Percentiles rank a stretch among this genome's conserved stretches.
Evolutionary conservation across 306 rosid species (phyloP).

Genomic region (Vigna nakashimae): DNA sequence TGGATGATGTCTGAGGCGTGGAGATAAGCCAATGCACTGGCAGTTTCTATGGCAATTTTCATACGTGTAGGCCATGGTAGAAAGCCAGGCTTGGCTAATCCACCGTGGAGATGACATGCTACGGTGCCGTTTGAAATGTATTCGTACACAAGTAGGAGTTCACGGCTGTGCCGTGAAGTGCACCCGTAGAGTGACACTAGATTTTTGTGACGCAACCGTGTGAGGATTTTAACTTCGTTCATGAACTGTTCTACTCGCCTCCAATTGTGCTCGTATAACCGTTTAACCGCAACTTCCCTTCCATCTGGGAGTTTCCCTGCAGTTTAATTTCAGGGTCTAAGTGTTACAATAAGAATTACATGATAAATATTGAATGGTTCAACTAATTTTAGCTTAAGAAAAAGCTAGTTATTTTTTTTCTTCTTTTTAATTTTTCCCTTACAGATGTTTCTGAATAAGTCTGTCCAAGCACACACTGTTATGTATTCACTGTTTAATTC

Average conservation of each 20-base stretch:
- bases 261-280: constrained; percentile 64
- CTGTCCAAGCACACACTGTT: too few relatives aligned
- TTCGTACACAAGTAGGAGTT: constrained; percentile 69
- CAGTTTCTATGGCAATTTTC: constrained; percentile 75
- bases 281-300: constrained; percentile 61
- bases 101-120: constrained; percentile 78
- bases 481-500: not conserved
- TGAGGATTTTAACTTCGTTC: constrained; percentile 61
- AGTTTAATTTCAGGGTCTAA: constrained; percentile 13
- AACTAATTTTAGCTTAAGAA: too few relatives aligned
- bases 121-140: constrained; percentile 68
- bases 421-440: too few relatives aligned
- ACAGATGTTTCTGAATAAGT: too few relatives aligned
- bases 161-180: constrained; percentile 69
- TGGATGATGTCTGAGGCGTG: constrained; percentile 77
- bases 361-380: not conserved
- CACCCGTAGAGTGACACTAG: constrained; percentile 81
- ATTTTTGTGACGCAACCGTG: constrained; percentile 65
- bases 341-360: not conserved
- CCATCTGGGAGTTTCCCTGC: constrained; percentile 56
- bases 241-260: constrained; percentile 53
- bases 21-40: constrained; percentile 68
- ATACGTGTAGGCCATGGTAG: constrained; percentile 53
- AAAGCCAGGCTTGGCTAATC: constrained; percentile 40
- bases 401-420: too few relatives aligned